Percentiles rank a stretch among this genome's conserved stretches.
These are phyloP conservation scores for Saccharomyces jurei DNA, from an alignment of 805 yeast genomes.

Conservation along the genomic window DNA sequence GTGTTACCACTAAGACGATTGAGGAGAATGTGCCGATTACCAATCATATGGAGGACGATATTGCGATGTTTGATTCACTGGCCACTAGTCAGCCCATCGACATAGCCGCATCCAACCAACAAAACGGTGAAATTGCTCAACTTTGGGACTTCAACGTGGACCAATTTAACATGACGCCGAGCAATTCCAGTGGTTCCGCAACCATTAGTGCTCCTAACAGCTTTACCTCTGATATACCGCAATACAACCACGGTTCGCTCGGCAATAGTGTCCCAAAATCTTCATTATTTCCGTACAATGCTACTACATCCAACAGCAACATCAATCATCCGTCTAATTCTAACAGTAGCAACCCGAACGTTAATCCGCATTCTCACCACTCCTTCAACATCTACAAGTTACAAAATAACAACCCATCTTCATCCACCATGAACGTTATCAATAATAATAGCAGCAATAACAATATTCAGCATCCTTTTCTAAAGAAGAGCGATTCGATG, in stretches of 20 bases:
- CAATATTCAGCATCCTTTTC: neutral
- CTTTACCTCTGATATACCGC: constrained; percentile 19
- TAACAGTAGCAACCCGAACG: neutral
- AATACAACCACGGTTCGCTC: constrained; percentile 3
- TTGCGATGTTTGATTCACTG: constrained; percentile 1
- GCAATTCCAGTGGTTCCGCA: constrained; percentile 28
- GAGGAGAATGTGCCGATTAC: neutral
- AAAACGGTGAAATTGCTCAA: constrained; percentile 34
- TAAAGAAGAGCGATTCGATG: neutral
- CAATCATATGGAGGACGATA: neutral
- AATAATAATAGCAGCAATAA: constrained; percentile 1
- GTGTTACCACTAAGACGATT: neutral
- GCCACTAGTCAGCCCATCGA: constrained; percentile 2
- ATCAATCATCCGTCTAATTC: constrained; percentile 1
- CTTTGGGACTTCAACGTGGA: constrained; percentile 35
- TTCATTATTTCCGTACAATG: constrained; percentile 1
- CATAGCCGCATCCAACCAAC: constrained; percentile 14
- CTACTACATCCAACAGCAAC: neutral
- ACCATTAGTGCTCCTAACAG: constrained; percentile 32
- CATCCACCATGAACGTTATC: neutral
- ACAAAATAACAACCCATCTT: neutral
- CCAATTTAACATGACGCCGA: constrained; percentile 31
- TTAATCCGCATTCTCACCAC: neutral
- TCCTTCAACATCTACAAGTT: constrained; percentile 1
- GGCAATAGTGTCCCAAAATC: constrained; percentile 10